These are phyloP conservation scores for Dothideomycetidae sp. DNA, from an alignment of 2,329 filamentous ascomycete species.

Conservation along the genomic window DNA sequence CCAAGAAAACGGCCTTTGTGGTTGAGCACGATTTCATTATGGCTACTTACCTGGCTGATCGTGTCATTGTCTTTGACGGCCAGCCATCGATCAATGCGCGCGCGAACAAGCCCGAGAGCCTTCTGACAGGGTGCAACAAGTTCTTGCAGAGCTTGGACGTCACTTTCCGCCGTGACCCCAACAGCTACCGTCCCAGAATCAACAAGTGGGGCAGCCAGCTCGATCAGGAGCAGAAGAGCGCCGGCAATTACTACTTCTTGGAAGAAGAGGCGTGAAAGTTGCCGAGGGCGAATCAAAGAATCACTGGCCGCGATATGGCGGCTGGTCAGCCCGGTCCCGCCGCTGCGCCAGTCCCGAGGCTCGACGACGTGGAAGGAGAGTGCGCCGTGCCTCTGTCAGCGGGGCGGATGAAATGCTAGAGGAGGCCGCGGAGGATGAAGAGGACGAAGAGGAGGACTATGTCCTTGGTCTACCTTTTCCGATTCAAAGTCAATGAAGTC, in stretches of 20 bases:
- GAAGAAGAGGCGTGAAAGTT: constrained; percentile 68
- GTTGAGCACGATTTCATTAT: constrained; percentile 99
- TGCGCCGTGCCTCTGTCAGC: constrained; percentile 18
- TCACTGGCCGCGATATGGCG: constrained; percentile 5
- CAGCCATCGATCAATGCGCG: constrained; percentile 76
- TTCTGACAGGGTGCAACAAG: constrained; percentile 88
- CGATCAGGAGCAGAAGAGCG: constrained; percentile 91
- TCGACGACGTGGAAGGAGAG: constrained; percentile 8
- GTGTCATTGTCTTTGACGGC: constrained; percentile 97
- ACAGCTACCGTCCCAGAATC: constrained; percentile 91
- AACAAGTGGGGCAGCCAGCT: constrained; percentile 95
- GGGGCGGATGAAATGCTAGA: constrained; percentile 41
- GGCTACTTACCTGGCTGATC: constrained; percentile 69
- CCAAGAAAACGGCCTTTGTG: constrained; percentile 97
- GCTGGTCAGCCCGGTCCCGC: constrained; percentile 7
- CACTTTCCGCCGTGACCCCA: constrained; percentile 95
- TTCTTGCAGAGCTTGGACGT: constrained; percentile 96
- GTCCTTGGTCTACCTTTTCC: too few relatives aligned
- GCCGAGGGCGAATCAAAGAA: constrained; percentile 27
- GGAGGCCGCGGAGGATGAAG: constrained; percentile 48
- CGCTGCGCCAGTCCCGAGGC: constrained; percentile 4
- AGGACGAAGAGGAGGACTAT: constrained; percentile 38
- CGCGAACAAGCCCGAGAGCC: constrained; percentile 79
- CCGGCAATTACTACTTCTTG: constrained; percentile 95
- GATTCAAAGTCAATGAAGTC: too few relatives aligned